Conservation (phyloP, 352 stramenopile genomes). For the Thalassiosira mediterranea region DNA sequence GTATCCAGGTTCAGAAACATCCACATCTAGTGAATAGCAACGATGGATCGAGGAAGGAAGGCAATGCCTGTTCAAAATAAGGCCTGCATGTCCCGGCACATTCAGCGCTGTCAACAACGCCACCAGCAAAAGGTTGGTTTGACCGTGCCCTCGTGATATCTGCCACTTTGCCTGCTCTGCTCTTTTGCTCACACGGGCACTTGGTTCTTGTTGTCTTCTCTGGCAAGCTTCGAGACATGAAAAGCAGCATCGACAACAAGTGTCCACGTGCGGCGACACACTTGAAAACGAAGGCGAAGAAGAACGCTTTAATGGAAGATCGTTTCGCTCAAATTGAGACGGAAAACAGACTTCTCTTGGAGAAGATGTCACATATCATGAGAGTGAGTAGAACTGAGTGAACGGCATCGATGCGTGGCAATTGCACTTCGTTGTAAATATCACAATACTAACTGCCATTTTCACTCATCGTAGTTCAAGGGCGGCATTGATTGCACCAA, state of each 20-base stretch:
- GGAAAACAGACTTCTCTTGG: slow-evolving; percentile 95
- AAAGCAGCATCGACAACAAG: slow-evolving; percentile 95
- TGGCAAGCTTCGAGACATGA: slow-evolving; percentile 84
- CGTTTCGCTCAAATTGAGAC: slow-evolving; percentile 92
- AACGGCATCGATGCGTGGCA: too few species aligned
- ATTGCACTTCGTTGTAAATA: too few species aligned
- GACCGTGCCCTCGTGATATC: not conserved
- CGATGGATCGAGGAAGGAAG: slow-evolving; percentile 80
- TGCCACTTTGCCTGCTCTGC: slow-evolving; percentile 10
- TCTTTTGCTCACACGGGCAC: slow-evolving; percentile 10
- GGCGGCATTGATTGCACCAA: slow-evolving; percentile 71
- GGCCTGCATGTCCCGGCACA: slow-evolving; percentile 75
- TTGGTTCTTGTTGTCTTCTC: slow-evolving; percentile 3
- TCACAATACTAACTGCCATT: too few species aligned
- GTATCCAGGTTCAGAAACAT: too few species aligned
- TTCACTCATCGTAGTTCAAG: too few species aligned
- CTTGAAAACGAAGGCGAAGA: slow-evolving; percentile 94
- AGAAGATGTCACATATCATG: slow-evolving; percentile 97
- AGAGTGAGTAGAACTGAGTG: slow-evolving; percentile 47
- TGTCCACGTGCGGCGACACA: slow-evolving; percentile 86
- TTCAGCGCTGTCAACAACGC: slow-evolving; percentile 78
- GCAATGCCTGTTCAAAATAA: slow-evolving; percentile 85
- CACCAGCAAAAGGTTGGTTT: slow-evolving; percentile 74
- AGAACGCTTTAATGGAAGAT: slow-evolving; percentile 96
- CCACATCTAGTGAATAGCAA: too few species aligned